Evolutionary conservation across 2,329 filamentous ascomycete genomes (phyloP).

Genomic region (Neophaeococcomyces aloes): DNA sequence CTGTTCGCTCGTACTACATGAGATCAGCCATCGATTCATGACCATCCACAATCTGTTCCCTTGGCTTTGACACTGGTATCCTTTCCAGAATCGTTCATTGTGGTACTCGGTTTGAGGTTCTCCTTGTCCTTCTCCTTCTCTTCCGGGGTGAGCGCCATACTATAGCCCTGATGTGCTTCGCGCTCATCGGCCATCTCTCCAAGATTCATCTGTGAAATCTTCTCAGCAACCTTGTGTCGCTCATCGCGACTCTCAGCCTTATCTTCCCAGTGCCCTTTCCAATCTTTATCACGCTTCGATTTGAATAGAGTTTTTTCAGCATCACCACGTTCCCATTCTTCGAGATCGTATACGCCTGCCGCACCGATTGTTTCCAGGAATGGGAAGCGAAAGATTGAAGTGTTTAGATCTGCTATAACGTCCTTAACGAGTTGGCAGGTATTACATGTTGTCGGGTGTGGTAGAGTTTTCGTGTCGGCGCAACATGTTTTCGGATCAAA

Average conservation of each 20-base stretch:
- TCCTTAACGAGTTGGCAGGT: constrained; percentile 12
- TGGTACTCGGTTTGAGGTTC: too few relatives aligned
- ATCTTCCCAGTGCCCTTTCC: not conserved
- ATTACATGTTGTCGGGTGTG: not conserved
- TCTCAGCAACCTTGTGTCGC: not conserved
- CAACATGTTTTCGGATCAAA: not conserved
- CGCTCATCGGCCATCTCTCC: not conserved
- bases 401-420: constrained; percentile 10
- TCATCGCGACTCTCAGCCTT: not conserved
- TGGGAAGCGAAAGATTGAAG: constrained; percentile 13
- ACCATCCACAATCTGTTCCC: too few relatives aligned
- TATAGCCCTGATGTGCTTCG: not conserved
- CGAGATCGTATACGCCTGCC: constrained; percentile 12
- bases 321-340: constrained; percentile 14
- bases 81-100: too few relatives aligned
- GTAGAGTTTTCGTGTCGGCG: not conserved
- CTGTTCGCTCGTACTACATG: too few relatives aligned
- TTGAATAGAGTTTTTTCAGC: not conserved
- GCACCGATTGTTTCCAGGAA: constrained; percentile 15
- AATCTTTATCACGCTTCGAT: not conserved
- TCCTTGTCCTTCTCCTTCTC: not conserved
- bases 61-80: too few relatives aligned
- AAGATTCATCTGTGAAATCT: not conserved
- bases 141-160: not conserved
- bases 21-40: too few relatives aligned